Evolutionary conservation across 495 filamentous ascomycete genomes (phyloP).

Genomic region (Bacidia gigantensis): DNA sequence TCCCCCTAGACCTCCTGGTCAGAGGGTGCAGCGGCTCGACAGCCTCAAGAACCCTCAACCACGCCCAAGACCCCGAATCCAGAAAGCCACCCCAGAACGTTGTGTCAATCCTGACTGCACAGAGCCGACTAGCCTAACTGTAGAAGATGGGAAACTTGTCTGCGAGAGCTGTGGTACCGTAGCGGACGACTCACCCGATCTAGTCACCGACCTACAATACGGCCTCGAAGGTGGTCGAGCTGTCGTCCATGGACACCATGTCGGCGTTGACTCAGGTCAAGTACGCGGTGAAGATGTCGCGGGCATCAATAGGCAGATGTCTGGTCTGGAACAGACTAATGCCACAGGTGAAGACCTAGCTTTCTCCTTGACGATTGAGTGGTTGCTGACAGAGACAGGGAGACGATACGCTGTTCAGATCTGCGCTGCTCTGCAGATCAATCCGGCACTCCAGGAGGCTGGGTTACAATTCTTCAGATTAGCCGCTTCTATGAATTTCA

Average conservation of each 20-base stretch:
- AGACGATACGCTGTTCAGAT: constrained; percentile 40
- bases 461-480: constrained; percentile 67
- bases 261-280: constrained; percentile 66
- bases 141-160: constrained; percentile 41
- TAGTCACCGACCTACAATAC: constrained; percentile 82
- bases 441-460: constrained; percentile 42
- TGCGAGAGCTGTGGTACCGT: constrained; percentile 76
- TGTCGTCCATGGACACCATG: constrained; percentile 76
- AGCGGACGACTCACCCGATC: constrained; percentile 58
- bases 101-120: constrained; percentile 36
- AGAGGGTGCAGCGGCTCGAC: constrained; percentile 7
- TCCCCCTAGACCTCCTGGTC: not conserved
- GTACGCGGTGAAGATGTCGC: constrained; percentile 45
- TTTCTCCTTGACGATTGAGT: not conserved
- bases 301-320: constrained; percentile 37
- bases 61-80: constrained; percentile 8
- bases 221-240: constrained; percentile 78
- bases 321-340: constrained; percentile 56
- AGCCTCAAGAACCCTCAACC: constrained; percentile 19
- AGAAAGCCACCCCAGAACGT: not conserved
- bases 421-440: constrained; percentile 39
- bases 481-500: constrained; percentile 63
- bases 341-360: constrained; percentile 38
- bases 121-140: constrained; percentile 34
- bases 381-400: constrained; percentile 18